phyloP scores from a whole-genome alignment of 2,329 filamentous ascomycete species.

The Ploettnerulaceae sp. region DNA sequence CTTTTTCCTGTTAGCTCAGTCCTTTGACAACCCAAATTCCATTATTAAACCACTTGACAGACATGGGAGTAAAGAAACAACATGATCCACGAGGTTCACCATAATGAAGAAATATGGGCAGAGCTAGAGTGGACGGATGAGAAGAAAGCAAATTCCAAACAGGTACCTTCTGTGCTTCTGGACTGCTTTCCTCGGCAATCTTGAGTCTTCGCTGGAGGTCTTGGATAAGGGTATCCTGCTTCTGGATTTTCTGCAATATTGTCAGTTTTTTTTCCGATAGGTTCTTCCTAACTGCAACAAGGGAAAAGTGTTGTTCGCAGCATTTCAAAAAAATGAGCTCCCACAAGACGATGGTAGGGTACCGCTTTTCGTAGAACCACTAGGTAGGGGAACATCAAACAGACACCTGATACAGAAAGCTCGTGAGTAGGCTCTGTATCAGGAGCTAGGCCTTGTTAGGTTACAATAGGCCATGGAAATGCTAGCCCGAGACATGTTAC shows the following conservation, averaged over 20 bases:
- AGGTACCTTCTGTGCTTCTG: conserved; percentile 32
- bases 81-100: no score
- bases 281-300: background rate
- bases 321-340: background rate
- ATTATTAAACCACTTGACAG: no score
- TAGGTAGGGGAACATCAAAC: background rate
- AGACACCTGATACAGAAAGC: conserved; percentile 10
- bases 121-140: conserved; percentile 4
- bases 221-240: conserved; percentile 27
- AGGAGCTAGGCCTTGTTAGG: background rate
- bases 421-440: conserved; percentile 13
- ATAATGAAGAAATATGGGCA: background rate
- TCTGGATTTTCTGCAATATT: conserved; percentile 26
- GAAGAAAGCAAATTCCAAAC: conserved; percentile 20
- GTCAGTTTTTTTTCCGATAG: conserved; percentile 22
- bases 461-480: background rate
- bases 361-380: conserved; percentile 3
- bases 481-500: background rate
- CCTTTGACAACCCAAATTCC: background rate
- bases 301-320: no score
- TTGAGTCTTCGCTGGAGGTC: conserved; percentile 31
- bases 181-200: conserved; percentile 23
- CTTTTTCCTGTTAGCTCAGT: conserved; percentile 20
- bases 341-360: conserved; percentile 8
- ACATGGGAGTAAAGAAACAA: no score